A percentile compares a stretch with the other conserved stretches of the same genome.
phyloP scores from a whole-genome alignment of 2,329 filamentous ascomycete species.

The Didymella keratinophila region DNA sequence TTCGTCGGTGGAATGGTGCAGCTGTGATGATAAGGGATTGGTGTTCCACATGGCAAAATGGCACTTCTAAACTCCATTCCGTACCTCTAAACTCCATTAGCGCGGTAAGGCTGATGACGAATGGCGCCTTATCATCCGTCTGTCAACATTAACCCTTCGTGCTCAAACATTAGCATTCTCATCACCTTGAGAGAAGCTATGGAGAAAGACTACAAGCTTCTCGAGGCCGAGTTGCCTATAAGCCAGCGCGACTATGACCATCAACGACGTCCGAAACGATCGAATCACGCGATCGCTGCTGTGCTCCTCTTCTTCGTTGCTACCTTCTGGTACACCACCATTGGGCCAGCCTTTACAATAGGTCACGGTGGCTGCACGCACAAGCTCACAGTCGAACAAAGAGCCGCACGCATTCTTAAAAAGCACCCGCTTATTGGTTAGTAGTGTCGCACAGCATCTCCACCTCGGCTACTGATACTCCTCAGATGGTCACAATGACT shows the following conservation, averaged over 20 bases:
- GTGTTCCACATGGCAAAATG: constrained; percentile 3
- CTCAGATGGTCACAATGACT: constrained; percentile 87
- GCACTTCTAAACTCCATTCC: constrained; percentile 32
- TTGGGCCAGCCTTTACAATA: constrained; percentile 11
- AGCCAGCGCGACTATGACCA: constrained; percentile 1
- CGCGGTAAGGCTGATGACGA: constrained; percentile 22
- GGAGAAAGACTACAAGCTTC: constrained; percentile 19
- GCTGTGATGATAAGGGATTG: constrained; percentile 7
- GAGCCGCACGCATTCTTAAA: constrained; percentile 46
- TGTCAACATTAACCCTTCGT: not conserved
- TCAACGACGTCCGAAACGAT: constrained; percentile 4
- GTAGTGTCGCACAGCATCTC: constrained; percentile 14
- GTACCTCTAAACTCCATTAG: constrained; percentile 10
- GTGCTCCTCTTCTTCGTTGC: constrained; percentile 20
- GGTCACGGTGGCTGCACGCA: constrained; percentile 5
- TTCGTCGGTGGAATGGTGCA: not conserved
- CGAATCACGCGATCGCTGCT: constrained; percentile 17
- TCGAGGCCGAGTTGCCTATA: constrained; percentile 2
- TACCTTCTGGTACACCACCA: constrained; percentile 15
- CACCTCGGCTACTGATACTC: constrained; percentile 26
- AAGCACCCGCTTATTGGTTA: constrained; percentile 53
- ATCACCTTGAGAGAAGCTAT: not conserved
- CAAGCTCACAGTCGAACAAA: constrained; percentile 38
- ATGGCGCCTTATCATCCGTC: constrained; percentile 8
- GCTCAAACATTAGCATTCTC: constrained; percentile 1